Evolutionary conservation across 208 protist species (phyloP), one percentile per base, ranked within the genome.

Genomic region (Crithidia bombi): DNA sequence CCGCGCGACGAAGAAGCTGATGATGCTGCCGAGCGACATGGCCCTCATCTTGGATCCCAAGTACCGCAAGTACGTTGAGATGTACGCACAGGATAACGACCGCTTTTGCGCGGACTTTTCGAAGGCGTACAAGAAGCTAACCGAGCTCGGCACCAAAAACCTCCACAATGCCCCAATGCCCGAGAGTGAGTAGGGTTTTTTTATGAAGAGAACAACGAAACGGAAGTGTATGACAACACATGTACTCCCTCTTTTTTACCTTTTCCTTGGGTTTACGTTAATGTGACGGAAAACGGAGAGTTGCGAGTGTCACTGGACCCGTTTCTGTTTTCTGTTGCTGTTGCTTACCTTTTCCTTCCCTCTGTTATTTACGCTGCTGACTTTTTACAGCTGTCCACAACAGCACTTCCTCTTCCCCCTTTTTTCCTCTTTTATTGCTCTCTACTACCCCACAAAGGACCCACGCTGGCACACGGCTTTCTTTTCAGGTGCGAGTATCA

Each of bases 1-100:
- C 66, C 64, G 62, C 21, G 65, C 75, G 17, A 92, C 87, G 25
- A 88, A 80, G 38, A 80, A 83, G 36, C 76, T 98, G 5, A 98
- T 98, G 94, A 98, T 98, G 96, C 84, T 97, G 14, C 93, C 94
- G 15, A 47, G 93, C 28, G 96, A 98, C 58, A 78, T 98, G 43
- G 79, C 81, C 26, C 77, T 98, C 38, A 47, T 97, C 9, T 59
- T 94, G 6, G 94, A 97, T 66, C 82, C 87, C 56, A 73, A 72
- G 32, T 96, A 97, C 81, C 73, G 59, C 19, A 83, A 83, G 73
- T 92, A 85, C 61, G 94, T 93, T 10, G 82, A 97, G 43, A 52
- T 77, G 25, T 98, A 98, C 79, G 94, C 95, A 6, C 83, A 91
- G 36, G 95, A 98, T 69, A 90, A 98, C 66, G 91, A 95, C 41